Evolutionary conservation across 2,329 filamentous ascomycete genomes (phyloP), one percentile per base, ranked within the genome.

Genomic region (Calonectria pauciramosa): DNA sequence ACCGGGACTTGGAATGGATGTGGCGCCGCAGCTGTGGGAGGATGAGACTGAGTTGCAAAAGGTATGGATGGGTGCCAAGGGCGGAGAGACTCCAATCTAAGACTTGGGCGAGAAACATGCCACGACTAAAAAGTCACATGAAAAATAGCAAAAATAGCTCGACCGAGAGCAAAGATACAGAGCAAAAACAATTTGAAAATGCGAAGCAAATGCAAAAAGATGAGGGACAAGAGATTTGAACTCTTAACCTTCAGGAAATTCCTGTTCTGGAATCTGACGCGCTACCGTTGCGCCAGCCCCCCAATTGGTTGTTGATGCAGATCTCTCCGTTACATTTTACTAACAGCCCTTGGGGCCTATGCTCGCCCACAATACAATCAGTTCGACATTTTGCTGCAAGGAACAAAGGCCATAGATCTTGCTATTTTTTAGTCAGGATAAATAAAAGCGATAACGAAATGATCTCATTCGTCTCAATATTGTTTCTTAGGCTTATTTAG

Each of bases 191-290:
- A 32, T 20, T 8, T n/a, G 23, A 16, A 41, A 63, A 26, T 23
- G 14, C 20, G 20, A 26, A 63, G 13, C 13, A 28, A 26, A 7
- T 5, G 2, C 34, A 63, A 63, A 63, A 63, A 63, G 36, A 28
- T 63, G 56, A 63, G 56, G 56, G 56, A 63, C 56, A 63, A 63
- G 56, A 63, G 56, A 63, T 63, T 63, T 63, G 56, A 63, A 63
- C 56, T 63, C 56, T 63, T 63, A 63, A 63, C 56, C 56, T 63
- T 63, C 56, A 63, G 56, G 56, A 63, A 14, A 44, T 41, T 41
- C 56, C 56, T 0, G 23, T 10, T 63, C 56, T 63, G 56, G 56
- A 63, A 63, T 63, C 56, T 63, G 56, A 63, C 56, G 56, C 56
- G 56, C 56, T 63, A 63, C 56, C 56, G 56, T 63, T 63, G 56